phyloP scores from a whole-genome alignment of 257 asterid species.

The Knoxia roxburghii region DNA sequence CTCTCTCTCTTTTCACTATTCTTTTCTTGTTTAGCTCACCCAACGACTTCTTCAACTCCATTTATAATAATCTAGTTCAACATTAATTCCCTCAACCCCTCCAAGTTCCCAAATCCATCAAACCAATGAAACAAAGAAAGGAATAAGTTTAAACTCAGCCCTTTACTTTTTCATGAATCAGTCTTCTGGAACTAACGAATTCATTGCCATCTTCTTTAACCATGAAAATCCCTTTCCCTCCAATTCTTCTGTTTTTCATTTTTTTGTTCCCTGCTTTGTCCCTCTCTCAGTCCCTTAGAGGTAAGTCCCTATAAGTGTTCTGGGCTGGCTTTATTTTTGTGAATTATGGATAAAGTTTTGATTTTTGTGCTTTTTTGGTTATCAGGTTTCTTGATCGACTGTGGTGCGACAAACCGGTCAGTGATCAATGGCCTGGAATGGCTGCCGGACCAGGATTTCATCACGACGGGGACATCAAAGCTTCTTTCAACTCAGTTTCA shows the following conservation, averaged over 20 bases:
- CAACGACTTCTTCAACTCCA: conserved; percentile 30
- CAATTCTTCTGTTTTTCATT: conserved; percentile 21
- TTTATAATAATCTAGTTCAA: not conserved
- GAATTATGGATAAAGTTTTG: not conserved
- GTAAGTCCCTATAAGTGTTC: conserved; percentile 27
- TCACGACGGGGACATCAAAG: conserved; percentile 50
- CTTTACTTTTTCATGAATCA: not conserved
- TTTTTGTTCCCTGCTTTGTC: conserved; percentile 28
- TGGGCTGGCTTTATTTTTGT: not conserved
- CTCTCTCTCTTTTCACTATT: conserved; percentile 6
- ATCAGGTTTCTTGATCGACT: conserved; percentile 58
- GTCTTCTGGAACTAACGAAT: not conserved
- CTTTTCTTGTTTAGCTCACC: conserved; percentile 28
- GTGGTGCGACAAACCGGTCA: conserved; percentile 50
- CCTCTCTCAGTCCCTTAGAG: conserved; percentile 44
- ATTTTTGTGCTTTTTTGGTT: not conserved
- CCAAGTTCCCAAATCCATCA: not conserved
- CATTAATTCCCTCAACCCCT: not conserved
- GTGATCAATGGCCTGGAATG: conserved; percentile 48
- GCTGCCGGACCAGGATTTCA: conserved; percentile 51
- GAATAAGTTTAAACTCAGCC: not conserved
- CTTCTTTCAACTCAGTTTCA: conserved; percentile 24
- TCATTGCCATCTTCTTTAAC: not conserved
- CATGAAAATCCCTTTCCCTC: conserved; percentile 29
- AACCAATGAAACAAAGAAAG: not conserved